Evolutionary conservation across 2,329 filamentous ascomycete species (phyloP), one percentile per base, ranked within the genome.

Genomic region (Clathrospora elynae): DNA sequence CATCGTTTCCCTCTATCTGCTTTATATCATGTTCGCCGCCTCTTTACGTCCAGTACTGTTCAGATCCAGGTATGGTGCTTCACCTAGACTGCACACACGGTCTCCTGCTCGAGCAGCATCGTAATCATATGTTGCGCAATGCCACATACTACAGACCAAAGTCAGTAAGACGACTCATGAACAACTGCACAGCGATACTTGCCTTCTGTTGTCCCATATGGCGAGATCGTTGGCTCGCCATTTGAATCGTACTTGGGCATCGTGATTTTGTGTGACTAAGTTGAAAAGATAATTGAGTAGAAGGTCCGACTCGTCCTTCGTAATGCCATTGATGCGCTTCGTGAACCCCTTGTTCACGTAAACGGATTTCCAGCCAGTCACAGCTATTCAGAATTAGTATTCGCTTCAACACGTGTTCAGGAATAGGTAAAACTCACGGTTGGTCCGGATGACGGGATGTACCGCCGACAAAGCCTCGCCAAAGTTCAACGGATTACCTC

Each of bases 191-290:
- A n/a, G n/a, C n/a, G n/a, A n/a, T n/a, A n/a, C n/a, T n/a, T n/a
- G n/a, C n/a, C n/a, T n/a, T n/a, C n/a, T n/a, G n/a, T 87, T 87
- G 59, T 87, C 84, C 84, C 84, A 87, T 51, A 87, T 83, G 1
- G 82, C 78, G 63, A 61, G 41, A 30, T 56, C 60, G 18, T 61
- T 64, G 16, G 19, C 26, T 8, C 57, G 46, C 61, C 78, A 81
- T 56, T 74, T 74, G 56, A 77, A 74, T 8, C 78, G 56, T 3
- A 79, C 77, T 55, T 78, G 76, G 20, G 78, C 59, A 46, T 80
- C 78, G 55, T 80, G 78, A 55, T 78, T 79, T 42, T 77, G 69
- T 1, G 67, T 61, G 4, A 80, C 71, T 40, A 57, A 62, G 35
- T 61, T 78, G 72, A 69, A 71, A 60, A 64, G 44, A 38, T 74